Evolutionary conservation across 129 eudicot genomes (phyloP).

Genomic region (Logfia minima): DNA sequence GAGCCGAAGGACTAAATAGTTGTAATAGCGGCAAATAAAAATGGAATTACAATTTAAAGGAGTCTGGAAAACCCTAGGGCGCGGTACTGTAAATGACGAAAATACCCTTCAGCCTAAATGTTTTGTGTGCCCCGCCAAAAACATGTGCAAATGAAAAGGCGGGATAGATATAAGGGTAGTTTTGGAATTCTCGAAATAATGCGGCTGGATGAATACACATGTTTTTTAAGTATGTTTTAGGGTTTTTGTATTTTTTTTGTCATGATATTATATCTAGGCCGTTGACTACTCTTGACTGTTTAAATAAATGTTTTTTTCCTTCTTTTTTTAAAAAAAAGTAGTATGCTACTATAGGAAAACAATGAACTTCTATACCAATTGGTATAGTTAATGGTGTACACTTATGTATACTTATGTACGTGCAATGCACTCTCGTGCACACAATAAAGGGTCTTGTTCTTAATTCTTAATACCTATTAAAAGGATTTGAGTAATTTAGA

Average conservation of each 20-base stretch:
- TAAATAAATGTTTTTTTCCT: too few species aligned
- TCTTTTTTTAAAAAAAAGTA: too few species aligned
- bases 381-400: too few species aligned
- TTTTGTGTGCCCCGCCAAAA: neutral
- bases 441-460: too few species aligned
- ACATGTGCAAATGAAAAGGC: neutral
- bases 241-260: neutral
- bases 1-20: neutral
- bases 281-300: neutral
- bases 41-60: slow-evolving; percentile 1
- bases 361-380: too few species aligned
- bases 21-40: slow-evolving; percentile 8
- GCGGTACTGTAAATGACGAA: neutral
- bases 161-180: neutral
- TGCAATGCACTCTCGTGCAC: too few species aligned
- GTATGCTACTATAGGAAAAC: too few species aligned
- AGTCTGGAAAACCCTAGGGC: neutral
- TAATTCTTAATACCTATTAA: too few species aligned
- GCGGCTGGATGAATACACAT: neutral
- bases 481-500: too few species aligned
- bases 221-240: neutral
- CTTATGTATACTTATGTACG: too few species aligned
- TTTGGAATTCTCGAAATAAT: neutral
- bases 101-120: neutral
- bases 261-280: neutral